Percentiles rank a stretch among this genome's conserved stretches.
phyloP scores from a whole-genome alignment of 352 stramenopile genomes.

The Stramenopiles sp. region DNA sequence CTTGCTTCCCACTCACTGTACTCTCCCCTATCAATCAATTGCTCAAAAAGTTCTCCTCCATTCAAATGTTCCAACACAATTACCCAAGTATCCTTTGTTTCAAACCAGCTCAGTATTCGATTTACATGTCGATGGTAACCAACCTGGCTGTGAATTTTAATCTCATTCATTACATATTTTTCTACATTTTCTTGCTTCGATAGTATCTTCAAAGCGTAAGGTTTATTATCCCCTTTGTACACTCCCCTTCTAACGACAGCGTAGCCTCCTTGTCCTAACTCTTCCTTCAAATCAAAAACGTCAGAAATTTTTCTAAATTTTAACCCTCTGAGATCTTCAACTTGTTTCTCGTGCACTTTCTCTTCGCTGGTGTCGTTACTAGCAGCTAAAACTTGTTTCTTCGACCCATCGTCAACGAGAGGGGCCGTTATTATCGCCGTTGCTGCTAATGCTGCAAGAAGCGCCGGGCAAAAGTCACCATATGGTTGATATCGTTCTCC shows the following conservation, averaged over 20 bases:
- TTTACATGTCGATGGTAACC: conserved; percentile 57
- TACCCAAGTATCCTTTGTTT: conserved; percentile 48
- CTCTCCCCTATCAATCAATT: conserved; percentile 60
- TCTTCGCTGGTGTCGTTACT: too few relatives aligned
- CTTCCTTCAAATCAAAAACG: not conserved
- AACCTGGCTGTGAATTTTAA: not conserved
- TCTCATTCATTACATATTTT: not conserved
- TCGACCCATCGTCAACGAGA: too few relatives aligned
- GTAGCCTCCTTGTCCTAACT: not conserved
- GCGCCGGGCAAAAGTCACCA: too few relatives aligned
- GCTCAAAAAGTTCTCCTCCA: conserved; percentile 71
- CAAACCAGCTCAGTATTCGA: conserved; percentile 50
- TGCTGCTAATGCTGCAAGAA: too few relatives aligned
- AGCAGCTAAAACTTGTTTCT: too few relatives aligned
- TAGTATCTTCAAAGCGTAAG: not conserved
- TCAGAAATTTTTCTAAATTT: too few relatives aligned
- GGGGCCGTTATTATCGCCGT: too few relatives aligned
- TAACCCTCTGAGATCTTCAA: too few relatives aligned
- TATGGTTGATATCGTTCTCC: too few relatives aligned
- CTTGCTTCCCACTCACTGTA: conserved; percentile 48
- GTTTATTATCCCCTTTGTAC: not conserved
- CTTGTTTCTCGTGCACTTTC: too few relatives aligned
- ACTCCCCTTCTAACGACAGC: not conserved
- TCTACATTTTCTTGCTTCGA: not conserved
- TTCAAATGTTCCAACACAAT: conserved; percentile 69